Base-by-base conservation (phyloP, 768 basidiomycete genomes). In the Botryobasidium botryosum region DNA sequence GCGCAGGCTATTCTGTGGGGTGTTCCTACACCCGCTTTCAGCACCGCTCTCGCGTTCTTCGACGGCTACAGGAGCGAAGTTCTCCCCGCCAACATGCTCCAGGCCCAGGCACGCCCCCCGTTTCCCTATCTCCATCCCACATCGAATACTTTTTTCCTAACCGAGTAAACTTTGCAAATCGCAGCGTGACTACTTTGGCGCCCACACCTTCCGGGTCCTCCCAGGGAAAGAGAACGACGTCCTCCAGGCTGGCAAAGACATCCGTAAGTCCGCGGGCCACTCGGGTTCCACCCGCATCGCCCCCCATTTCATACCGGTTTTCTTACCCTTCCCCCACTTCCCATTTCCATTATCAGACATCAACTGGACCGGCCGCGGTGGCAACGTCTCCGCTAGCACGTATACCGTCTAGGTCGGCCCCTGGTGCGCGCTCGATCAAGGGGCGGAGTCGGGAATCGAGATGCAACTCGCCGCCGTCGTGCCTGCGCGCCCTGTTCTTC, bases 301-400 rank as follows among this genome's bases (percentile, higher is more conserved):
- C 37, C 20, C 23, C 12, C 23, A 45, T 25, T 43, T 49, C 37
- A 47, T 55, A 45, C 49, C 25, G 24, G 35, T 6, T 15, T 40
- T 15, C 28, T 10, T 48, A 10, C 27, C 13, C 17, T 27, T 23
- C 18, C 20, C 31, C 45, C 29, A 44, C 37, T 6, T 24, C 17
- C n/a, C 20, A 10, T 36, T 29, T 12, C 23, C 12, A 6, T 27
- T 8, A 3, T 8, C 44, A 83, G 92, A 99, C 67, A 70, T 92
- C 67, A 96, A 94, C 72, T 97, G 92, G 92, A 97, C 91, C 54
- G 92, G 92, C 37, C 86, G 87, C 53, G 92, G 92, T 41, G 92
- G 92, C 52, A 87, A 79, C 53, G 88, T 92, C 46, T 87, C 92
- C 44, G 81, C 90, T 31, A 79, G 75, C 50, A 76, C 80, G 42